These are phyloP conservation scores for Entomortierella parvispora DNA, from an alignment of 192 early-diverging fungal species.

Conservation along the genomic window DNA sequence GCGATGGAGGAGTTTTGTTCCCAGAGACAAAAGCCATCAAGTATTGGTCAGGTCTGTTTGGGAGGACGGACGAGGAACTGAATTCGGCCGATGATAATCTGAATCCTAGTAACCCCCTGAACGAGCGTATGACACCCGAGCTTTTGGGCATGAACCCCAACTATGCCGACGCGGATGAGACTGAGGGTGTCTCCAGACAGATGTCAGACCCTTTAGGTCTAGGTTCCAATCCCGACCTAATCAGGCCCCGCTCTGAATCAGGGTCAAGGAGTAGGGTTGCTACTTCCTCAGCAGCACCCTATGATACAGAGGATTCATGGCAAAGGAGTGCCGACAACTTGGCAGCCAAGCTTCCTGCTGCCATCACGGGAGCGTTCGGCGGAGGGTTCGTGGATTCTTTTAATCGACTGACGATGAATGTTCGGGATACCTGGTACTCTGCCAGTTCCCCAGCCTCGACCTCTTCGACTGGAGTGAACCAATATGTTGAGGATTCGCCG, in stretches of 20 bases:
- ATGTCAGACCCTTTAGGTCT: constrained; percentile 22
- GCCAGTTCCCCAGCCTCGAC: constrained; percentile 6
- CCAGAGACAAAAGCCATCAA: constrained; percentile 70
- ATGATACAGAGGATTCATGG: constrained; percentile 25
- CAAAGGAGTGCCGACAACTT: constrained; percentile 33
- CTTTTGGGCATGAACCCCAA: constrained; percentile 24
- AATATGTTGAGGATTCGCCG: constrained; percentile 3
- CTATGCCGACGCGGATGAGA: constrained; percentile 6
- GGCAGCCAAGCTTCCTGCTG: constrained; percentile 37
- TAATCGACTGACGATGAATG: constrained; percentile 40
- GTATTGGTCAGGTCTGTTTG: constrained; percentile 82
- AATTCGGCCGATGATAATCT: constrained; percentile 37
- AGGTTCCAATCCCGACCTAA: neutral
- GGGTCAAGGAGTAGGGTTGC: neutral
- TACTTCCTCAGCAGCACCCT: neutral
- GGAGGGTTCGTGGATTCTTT: constrained; percentile 36
- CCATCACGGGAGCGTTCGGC: constrained; percentile 32
- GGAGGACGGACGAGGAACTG: constrained; percentile 65
- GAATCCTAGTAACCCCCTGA: constrained; percentile 5
- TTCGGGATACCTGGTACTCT: constrained; percentile 43
- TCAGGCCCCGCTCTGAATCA: constrained; percentile 6
- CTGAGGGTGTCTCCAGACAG: neutral
- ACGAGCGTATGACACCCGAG: constrained; percentile 33
- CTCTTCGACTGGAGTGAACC: neutral
- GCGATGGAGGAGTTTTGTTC: constrained; percentile 70